phyloP scores from a whole-genome alignment of 176 grass and related monocot genomes.

The Bromus sterilis region DNA sequence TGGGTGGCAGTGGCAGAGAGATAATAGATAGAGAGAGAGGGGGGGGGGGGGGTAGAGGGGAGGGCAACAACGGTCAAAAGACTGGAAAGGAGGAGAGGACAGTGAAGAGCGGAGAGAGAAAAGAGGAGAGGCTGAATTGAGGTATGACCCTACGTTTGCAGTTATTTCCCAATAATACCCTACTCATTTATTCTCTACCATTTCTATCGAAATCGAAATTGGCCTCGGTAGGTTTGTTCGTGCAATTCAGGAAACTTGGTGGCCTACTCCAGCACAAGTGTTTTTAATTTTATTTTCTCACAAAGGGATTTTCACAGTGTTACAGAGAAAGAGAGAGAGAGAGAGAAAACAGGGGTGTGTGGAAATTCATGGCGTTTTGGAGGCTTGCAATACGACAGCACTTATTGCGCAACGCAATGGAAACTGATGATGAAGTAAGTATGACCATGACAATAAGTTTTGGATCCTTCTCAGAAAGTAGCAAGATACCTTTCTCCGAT shows the following conservation, averaged over 20 bases:
- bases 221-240: neutral
- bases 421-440: constrained; percentile 38
- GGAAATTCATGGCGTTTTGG: neutral
- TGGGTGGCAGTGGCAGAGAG: neutral
- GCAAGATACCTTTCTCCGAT: neutral
- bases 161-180: constrained; percentile 23
- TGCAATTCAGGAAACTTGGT: neutral
- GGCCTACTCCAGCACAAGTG: too few relatives aligned
- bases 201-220: neutral
- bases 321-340: too few relatives aligned
- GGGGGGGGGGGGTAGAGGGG: neutral
- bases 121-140: neutral
- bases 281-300: too few relatives aligned
- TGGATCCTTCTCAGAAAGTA: neutral
- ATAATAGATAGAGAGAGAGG: neutral
- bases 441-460: neutral
- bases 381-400: neutral
- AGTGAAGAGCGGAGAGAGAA: neutral
- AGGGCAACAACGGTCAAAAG: constrained; percentile 69
- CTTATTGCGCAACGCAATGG: neutral
- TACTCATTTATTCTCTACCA: neutral
- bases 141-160: neutral
- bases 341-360: too few relatives aligned
- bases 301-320: neutral
- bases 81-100: constrained; percentile 14